Evolutionary conservation across 1,139 yeast species (phyloP).

Genomic region (Suhomyces bolitotheri): DNA sequence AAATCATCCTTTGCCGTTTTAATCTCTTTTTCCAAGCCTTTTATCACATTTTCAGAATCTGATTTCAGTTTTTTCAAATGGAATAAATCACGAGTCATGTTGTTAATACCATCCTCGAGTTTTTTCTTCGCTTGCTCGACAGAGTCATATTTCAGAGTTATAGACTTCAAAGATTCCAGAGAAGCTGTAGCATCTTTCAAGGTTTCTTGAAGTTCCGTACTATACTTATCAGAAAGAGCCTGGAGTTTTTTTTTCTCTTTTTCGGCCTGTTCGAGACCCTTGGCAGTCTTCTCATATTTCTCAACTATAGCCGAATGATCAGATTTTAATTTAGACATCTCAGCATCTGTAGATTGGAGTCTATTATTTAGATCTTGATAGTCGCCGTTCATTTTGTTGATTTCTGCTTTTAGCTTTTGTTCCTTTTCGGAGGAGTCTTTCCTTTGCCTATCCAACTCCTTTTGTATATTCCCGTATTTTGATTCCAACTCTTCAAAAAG

Average conservation of each 20-base stretch:
- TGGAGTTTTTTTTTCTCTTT: slow-evolving; percentile 23
- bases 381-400: slow-evolving; percentile 28
- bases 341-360: slow-evolving; percentile 36
- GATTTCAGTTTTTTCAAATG: slow-evolving; percentile 62
- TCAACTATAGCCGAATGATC: slow-evolving; percentile 10
- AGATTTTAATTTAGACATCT: slow-evolving; percentile 28
- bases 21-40: slow-evolving; percentile 44
- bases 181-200: slow-evolving; percentile 24
- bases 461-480: slow-evolving; percentile 31
- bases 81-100: slow-evolving; percentile 83
- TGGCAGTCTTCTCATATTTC: slow-evolving; percentile 8
- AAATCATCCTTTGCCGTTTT: slow-evolving; percentile 14
- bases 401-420: slow-evolving; percentile 24
- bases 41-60: slow-evolving; percentile 46
- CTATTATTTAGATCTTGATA: slow-evolving; percentile 32
- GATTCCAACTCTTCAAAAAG: slow-evolving; percentile 63
- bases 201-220: slow-evolving; percentile 33
- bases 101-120: slow-evolving; percentile 86
- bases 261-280: slow-evolving; percentile 14
- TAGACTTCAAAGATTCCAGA: slow-evolving; percentile 22
- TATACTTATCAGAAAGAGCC: slow-evolving; percentile 27
- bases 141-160: slow-evolving; percentile 30
- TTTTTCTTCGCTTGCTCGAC: slow-evolving; percentile 54
- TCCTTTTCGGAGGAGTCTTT: slow-evolving; percentile 26
- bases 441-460: slow-evolving; percentile 29